Evolutionary conservation across 352 stramenopile genomes (phyloP), one percentile per base, ranked within the genome.

Genomic region (Phytophthora melonis): DNA sequence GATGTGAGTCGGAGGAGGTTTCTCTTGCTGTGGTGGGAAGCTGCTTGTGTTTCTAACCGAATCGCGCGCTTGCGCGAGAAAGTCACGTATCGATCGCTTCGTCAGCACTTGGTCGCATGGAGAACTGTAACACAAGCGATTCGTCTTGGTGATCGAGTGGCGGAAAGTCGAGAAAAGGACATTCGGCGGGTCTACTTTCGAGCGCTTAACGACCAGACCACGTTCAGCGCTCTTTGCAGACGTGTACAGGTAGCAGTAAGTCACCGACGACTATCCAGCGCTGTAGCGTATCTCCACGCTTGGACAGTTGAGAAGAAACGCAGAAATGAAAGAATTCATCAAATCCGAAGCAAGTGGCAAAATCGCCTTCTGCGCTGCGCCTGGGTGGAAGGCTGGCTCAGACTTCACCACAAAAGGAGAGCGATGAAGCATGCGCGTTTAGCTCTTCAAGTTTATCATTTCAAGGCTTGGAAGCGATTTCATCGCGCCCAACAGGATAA

Each of bases 11-110:
- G 76, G 13, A 78, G 50, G 27, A 61, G 65, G 34, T 78, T 70
- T 59, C 74, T 83, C 57, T 27, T 68, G 25, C 59, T 78, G 58
- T 83, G 76, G 72, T 75, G 58, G 36, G 62, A 78, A 59, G 76
- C 72, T 16, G 58, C 60, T 55, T 73, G 54, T 41, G 58, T n/a
- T 25, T 30, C 45, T n/a, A 54, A 32, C 27, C 41, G 60, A 13
- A 66, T 73, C 9, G 49, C 65, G 13, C 56, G 25, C 21, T 36
- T 80, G 23, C 73, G 45, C 1, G 49, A 3, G 6, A 72, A 68
- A 62, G 45, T 72, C 7, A 25, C 39, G 27, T 66, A 2, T 60
- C 68, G 70, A 21, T 34, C 19, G 36, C 25, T 83, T 7, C 21
- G 2, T 23, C 6, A 72, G 3, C 74, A 88, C 54, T 72, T 84